These are phyloP conservation scores for Clitoria ternatea DNA, from an alignment of 306 rosid genomes.

Conservation along the genomic window DNA sequence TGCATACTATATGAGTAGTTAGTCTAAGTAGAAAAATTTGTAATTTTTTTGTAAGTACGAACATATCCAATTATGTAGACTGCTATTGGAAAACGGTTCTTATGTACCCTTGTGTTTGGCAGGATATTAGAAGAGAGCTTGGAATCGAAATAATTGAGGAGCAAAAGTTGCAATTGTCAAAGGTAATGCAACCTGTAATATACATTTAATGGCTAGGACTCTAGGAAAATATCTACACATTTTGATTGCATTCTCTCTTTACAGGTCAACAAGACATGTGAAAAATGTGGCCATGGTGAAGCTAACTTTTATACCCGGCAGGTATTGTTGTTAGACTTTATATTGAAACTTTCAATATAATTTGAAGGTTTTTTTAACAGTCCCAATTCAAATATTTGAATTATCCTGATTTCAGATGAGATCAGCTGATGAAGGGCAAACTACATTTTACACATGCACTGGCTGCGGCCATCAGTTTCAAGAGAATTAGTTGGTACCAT, in stretches of 20 bases:
- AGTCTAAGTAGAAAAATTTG: background rate
- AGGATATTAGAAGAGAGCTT: constrained; percentile 48
- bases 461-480: constrained; percentile 38
- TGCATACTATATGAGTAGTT: background rate
- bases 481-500: too few species aligned
- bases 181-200: constrained; percentile 40
- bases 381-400: background rate
- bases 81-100: background rate
- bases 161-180: constrained; percentile 26
- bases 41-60: background rate
- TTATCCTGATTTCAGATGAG: constrained; percentile 33
- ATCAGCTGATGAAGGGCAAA: constrained; percentile 50
- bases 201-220: background rate
- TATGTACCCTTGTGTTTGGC: constrained; percentile 17
- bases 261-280: constrained; percentile 69
- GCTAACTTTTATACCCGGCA: constrained; percentile 45
- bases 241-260: background rate
- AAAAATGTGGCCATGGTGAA: constrained; percentile 77
- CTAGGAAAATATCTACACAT: background rate
- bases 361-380: constrained; percentile 3
- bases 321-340: constrained; percentile 23
- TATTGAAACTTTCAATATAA: constrained; percentile 1
- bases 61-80: background rate
- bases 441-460: constrained; percentile 39
- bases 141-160: constrained; percentile 36